Evolutionary conservation across 257 asterid species (phyloP).

Genomic region (Nicotiana tabacum): DNA sequence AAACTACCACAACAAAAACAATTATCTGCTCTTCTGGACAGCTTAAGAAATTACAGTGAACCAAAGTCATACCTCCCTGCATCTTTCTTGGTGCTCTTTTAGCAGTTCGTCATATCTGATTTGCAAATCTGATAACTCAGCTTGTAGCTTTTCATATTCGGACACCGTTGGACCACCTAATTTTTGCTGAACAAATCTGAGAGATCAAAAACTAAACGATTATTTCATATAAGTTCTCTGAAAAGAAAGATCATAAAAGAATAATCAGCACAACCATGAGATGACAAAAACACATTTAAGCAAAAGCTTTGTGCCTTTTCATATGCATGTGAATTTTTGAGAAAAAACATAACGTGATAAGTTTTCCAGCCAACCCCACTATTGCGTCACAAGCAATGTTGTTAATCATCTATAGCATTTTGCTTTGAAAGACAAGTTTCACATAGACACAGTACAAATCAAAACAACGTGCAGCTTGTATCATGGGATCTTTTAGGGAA

Average conservation of each 20-base stretch:
- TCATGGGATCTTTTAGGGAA: not conserved
- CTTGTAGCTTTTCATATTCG: constrained; percentile 79
- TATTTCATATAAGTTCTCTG: not conserved
- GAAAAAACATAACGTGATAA: not conserved
- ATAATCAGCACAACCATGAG: not conserved
- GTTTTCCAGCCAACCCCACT: not conserved
- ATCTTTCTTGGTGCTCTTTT: constrained; percentile 62
- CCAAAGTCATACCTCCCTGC: constrained; percentile 52
- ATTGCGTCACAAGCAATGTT: not conserved
- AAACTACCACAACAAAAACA: not conserved
- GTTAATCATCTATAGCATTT: not conserved
- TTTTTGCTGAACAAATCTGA: constrained; percentile 86
- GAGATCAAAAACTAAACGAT: constrained; percentile 7
- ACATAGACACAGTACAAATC: not conserved
- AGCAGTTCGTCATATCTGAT: constrained; percentile 52
- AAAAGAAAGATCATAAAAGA: not conserved
- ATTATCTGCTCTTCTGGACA: not conserved
- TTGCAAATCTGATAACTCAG: constrained; percentile 66
- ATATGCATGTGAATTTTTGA: not conserved
- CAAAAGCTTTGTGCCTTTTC: not conserved
- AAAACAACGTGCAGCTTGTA: not conserved
- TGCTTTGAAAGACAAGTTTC: not conserved
- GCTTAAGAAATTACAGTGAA: not conserved
- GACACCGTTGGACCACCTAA: constrained; percentile 80
- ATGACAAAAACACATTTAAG: not conserved